Percentiles rank a stretch among this genome's conserved stretches.
Evolutionary conservation across 1,284 basidiomycete species (phyloP).

Genomic region (Marasmius fiardii): DNA sequence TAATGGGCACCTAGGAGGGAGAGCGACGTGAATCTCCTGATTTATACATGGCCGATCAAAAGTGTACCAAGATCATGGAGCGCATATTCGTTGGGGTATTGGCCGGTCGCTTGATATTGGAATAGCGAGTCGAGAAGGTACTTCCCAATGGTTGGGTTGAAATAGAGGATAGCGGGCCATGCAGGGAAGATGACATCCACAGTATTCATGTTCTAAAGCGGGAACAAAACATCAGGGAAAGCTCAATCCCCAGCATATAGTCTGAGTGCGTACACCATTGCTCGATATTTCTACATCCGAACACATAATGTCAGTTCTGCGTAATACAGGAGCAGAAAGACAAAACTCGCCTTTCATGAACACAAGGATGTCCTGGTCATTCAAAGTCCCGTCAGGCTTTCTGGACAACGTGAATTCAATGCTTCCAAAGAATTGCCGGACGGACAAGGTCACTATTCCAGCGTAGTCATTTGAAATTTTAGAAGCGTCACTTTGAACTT

Average conservation of each 20-base stretch:
- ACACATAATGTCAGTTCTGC: too few species aligned
- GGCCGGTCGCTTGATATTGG: constrained; percentile 61
- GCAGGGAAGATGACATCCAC: constrained; percentile 72
- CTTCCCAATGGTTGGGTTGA: constrained; percentile 58
- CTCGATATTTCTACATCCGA: constrained; percentile 2
- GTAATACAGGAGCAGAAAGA: too few species aligned
- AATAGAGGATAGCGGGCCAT: constrained; percentile 64
- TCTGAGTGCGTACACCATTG: too few species aligned
- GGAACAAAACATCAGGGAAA: background rate
- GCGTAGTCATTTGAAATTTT: constrained; percentile 58
- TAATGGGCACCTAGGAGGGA: too few species aligned
- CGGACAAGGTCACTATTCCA: constrained; percentile 51
- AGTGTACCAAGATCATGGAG: constrained; percentile 43
- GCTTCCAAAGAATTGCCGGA: constrained; percentile 59
- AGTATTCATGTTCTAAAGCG: constrained; percentile 58
- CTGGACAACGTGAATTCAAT: constrained; percentile 60
- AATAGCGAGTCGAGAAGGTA: constrained; percentile 60
- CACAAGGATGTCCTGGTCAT: constrained; percentile 53
- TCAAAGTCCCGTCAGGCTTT: constrained; percentile 45
- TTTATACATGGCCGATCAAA: too few species aligned
- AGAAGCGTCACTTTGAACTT: constrained; percentile 50
- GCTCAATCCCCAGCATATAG: too few species aligned
- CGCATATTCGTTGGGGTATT: constrained; percentile 63
- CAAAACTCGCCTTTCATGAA: too few species aligned
- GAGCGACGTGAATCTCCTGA: too few species aligned